Evolutionary conservation across 768 basidiomycete species (phyloP).

Genomic region (Hygrophorus russula): DNA sequence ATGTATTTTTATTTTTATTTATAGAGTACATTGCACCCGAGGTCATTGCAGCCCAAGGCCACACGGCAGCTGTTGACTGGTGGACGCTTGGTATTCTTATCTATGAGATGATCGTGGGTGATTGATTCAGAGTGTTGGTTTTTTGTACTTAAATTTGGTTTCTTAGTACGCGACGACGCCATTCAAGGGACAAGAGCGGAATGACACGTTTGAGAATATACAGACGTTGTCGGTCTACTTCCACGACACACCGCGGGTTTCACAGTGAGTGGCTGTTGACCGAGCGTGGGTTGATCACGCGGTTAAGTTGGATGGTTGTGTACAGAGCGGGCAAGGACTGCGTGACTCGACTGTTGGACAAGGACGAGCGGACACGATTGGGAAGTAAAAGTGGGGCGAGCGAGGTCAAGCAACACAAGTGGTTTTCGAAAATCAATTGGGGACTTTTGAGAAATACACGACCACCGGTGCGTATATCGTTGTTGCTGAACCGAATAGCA

Average conservation of each 20-base stretch:
- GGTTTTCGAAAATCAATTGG: conserved; percentile 97
- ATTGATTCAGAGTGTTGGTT: conserved; percentile 20
- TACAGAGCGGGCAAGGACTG: conserved; percentile 80
- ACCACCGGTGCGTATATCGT: conserved; percentile 65
- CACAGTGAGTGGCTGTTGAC: conserved; percentile 42
- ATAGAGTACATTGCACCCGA: conserved; percentile 98
- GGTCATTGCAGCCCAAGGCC: conserved; percentile 92
- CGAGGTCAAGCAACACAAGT: conserved; percentile 98
- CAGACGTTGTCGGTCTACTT: conserved; percentile 78
- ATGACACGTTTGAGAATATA: conserved; percentile 95
- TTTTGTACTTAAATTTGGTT: conserved; percentile 4
- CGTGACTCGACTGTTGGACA: conserved; percentile 79
- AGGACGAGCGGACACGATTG: conserved; percentile 78
- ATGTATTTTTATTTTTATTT: too few relatives aligned
- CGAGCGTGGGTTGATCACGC: conserved; percentile 8
- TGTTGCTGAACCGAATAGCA: conserved; percentile 6
- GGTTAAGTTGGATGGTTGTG: conserved; percentile 32
- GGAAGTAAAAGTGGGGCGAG: conserved; percentile 93
- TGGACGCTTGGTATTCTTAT: conserved; percentile 98
- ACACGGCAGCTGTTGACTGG: conserved; percentile 99
- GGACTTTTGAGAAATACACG: conserved; percentile 84
- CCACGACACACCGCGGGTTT: conserved; percentile 73
- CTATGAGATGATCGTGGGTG: conserved; percentile 96
- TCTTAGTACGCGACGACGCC: conserved; percentile 92
- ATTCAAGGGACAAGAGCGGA: conserved; percentile 92